Percentiles rank a stretch among this genome's conserved stretches.
Evolutionary conservation across 1,139 yeast species (phyloP).

Genomic region (Saccharomyces hybrid): DNA sequence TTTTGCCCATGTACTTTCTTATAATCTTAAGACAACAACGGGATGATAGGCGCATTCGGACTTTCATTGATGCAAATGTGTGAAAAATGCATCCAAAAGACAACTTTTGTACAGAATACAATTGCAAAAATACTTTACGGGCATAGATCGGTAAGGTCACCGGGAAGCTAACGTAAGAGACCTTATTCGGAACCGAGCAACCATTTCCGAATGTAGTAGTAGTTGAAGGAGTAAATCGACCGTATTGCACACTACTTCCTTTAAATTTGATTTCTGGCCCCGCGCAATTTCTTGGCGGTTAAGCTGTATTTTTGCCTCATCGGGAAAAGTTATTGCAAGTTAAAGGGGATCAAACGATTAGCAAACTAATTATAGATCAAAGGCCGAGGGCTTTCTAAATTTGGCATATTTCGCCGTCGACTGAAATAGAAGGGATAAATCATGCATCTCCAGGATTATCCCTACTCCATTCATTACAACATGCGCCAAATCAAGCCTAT

Average conservation of each 20-base stretch:
- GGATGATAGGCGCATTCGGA: background rate
- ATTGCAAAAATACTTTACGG: background rate
- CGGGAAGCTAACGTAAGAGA: background rate
- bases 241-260: background rate
- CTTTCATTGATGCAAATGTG: background rate
- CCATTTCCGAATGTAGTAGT: background rate
- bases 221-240: background rate
- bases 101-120: background rate
- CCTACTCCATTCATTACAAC: background rate
- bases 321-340: background rate
- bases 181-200: background rate
- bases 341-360: background rate
- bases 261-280: background rate
- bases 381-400: background rate
- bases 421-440: background rate
- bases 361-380: background rate
- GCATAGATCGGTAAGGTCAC: background rate
- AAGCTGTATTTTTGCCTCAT: background rate
- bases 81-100: background rate
- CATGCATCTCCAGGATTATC: background rate
- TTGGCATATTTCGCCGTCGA: background rate
- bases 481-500: background rate
- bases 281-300: background rate
- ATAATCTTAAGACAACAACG: background rate
- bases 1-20: background rate